A percentile compares a stretch with the other conserved stretches of the same genome.
phyloP scores from a whole-genome alignment of 768 basidiomycete species.

The Tephrocybe sp. region DNA sequence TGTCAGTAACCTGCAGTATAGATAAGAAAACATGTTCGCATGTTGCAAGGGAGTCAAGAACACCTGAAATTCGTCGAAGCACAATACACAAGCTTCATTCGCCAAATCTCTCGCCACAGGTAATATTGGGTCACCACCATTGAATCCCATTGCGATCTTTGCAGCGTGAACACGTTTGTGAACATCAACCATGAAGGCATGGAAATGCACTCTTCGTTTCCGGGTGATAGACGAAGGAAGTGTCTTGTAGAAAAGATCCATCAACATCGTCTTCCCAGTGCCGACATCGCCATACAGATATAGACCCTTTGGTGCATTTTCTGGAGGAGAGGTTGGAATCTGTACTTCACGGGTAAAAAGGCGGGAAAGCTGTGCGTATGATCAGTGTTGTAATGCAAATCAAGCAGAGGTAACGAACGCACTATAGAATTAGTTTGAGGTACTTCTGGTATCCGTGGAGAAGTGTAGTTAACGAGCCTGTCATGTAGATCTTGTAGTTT shows the following conservation, averaged over 20 bases:
- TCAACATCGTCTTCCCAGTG: slow-evolving; percentile 98
- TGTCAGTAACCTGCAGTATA: slow-evolving; percentile 78
- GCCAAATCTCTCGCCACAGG: slow-evolving; percentile 89
- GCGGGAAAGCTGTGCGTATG: slow-evolving; percentile 38
- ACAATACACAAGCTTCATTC: slow-evolving; percentile 78
- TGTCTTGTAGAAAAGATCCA: slow-evolving; percentile 94
- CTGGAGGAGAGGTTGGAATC: slow-evolving; percentile 39
- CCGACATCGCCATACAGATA: slow-evolving; percentile 98
- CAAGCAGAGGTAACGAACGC: slow-evolving; percentile 16
- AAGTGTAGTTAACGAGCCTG: slow-evolving; percentile 64
- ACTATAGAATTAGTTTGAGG: slow-evolving; percentile 38
- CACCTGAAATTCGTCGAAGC: slow-evolving; percentile 99
- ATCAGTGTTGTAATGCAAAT: slow-evolving; percentile 19
- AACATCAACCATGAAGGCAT: slow-evolving; percentile 99
- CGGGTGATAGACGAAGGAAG: slow-evolving; percentile 63
- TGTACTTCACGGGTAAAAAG: slow-evolving; percentile 38
- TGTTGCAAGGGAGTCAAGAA: slow-evolving; percentile 19
- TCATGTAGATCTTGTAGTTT: slow-evolving; percentile 81
- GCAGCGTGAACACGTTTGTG: slow-evolving; percentile 88
- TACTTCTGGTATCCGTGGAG: slow-evolving; percentile 55
- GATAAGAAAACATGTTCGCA: neutral
- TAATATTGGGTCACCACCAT: slow-evolving; percentile 78
- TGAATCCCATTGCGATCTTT: slow-evolving; percentile 65
- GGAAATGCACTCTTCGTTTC: slow-evolving; percentile 93
- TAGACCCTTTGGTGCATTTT: slow-evolving; percentile 74